These are phyloP conservation scores for Apiospora marii DNA, from an alignment of 2,329 filamentous ascomycete species.

Conservation along the genomic window DNA sequence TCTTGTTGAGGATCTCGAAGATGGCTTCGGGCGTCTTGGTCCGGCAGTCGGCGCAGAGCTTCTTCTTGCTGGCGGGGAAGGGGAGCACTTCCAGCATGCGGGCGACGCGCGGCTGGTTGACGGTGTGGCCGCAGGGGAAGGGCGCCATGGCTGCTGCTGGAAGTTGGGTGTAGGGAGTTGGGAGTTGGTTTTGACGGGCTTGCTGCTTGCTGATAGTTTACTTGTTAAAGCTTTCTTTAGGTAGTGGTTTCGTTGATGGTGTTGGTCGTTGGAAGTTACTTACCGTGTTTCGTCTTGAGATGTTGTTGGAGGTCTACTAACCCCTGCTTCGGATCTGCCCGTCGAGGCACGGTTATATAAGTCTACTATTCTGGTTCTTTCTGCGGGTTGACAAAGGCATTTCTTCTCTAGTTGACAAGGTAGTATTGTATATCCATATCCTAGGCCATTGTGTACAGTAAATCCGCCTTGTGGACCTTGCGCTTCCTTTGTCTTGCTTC, in stretches of 20 bases:
- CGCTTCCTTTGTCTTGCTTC: not conserved
- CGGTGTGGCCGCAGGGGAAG: constrained; percentile 1
- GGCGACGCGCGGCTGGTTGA: constrained; percentile 15
- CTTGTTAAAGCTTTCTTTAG: not conserved
- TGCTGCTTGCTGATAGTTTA: not conserved
- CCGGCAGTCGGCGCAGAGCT: constrained; percentile 26
- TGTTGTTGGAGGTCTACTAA: not conserved
- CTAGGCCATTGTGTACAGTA: constrained; percentile 7
- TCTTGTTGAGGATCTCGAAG: not conserved
- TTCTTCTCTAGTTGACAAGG: not conserved
- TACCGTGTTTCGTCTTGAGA: not conserved
- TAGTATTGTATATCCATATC: constrained; percentile 17
- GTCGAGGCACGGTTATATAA: not conserved
- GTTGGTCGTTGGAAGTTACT: not conserved
- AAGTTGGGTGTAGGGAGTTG: not conserved
- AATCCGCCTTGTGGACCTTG: not conserved
- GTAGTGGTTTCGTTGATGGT: not conserved
- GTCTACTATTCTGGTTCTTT: not conserved
- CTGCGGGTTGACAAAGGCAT: not conserved
- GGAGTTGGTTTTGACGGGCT: not conserved
- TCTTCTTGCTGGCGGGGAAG: constrained; percentile 23
- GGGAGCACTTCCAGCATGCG: constrained; percentile 12
- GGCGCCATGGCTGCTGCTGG: constrained; percentile 9
- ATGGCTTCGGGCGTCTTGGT: constrained; percentile 18
- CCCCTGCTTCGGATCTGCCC: not conserved